Conservation (phyloP, 495 filamentous ascomycete species). For the Neurospora sp. region DNA sequence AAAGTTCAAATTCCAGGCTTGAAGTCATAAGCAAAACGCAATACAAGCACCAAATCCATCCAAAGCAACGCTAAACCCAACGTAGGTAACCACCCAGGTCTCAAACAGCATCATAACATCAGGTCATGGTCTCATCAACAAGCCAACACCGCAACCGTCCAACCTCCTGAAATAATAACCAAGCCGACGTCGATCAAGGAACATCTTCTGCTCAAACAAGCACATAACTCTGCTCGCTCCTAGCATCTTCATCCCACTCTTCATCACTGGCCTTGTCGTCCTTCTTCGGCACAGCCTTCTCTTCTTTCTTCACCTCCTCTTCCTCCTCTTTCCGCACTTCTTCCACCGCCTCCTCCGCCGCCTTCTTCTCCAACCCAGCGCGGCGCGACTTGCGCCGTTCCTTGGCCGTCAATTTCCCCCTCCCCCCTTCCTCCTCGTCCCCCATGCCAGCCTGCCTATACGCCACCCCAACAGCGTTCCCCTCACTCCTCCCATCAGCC, state of each 20-base stretch:
- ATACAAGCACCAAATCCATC: neutral
- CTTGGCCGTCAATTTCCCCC: too few species aligned
- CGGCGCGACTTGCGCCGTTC: too few species aligned
- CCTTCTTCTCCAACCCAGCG: too few species aligned
- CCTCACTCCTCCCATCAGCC: constrained; percentile 24
- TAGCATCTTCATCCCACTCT: constrained; percentile 10
- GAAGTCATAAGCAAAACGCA: neutral
- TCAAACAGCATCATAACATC: neutral
- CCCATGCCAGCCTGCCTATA: too few species aligned
- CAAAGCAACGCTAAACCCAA: neutral
- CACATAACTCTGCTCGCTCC: neutral
- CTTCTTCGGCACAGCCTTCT: neutral
- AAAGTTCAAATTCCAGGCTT: neutral
- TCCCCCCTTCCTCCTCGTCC: too few species aligned
- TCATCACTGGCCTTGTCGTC: neutral
- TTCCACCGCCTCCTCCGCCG: too few species aligned
- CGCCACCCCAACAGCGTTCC: neutral
- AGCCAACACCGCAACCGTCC: neutral
- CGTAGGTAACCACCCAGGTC: neutral
- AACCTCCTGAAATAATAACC: too few species aligned
- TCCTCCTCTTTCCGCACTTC: neutral
- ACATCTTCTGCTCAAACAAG: neutral
- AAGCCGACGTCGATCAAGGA: too few species aligned
- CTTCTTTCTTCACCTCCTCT: neutral
- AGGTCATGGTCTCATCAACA: neutral